Evolutionary conservation across 495 filamentous ascomycete species (phyloP).

Genomic region (Aspergillus panamensis): DNA sequence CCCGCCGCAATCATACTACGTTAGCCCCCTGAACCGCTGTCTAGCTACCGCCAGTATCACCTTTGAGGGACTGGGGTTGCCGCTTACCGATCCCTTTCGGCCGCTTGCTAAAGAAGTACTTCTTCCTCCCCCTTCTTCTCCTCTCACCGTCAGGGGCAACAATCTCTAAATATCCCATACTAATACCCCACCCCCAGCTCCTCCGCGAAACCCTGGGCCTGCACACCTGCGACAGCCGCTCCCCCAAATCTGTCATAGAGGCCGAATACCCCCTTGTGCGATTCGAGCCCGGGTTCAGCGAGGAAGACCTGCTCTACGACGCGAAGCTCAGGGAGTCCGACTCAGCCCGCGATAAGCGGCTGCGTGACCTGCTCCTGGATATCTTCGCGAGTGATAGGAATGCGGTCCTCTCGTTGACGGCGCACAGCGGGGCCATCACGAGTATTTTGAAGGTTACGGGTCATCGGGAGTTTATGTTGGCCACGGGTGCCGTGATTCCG

Average conservation of each 20-base stretch:
- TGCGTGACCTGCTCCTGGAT: slow-evolving; percentile 56
- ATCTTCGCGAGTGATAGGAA: slow-evolving; percentile 59
- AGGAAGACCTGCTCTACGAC: slow-evolving; percentile 59
- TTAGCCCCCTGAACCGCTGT: slow-evolving; percentile 70
- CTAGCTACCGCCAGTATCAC: slow-evolving; percentile 61
- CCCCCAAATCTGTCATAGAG: slow-evolving; percentile 54
- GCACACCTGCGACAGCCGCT: slow-evolving; percentile 79
- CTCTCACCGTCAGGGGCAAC: not conserved
- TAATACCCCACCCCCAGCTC: too few relatives aligned
- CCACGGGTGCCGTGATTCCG: slow-evolving; percentile 69
- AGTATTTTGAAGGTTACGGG: slow-evolving; percentile 57
- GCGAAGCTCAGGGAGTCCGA: slow-evolving; percentile 52
- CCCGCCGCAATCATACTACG: slow-evolving; percentile 64
- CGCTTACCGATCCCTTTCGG: slow-evolving; percentile 49
- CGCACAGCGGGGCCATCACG: slow-evolving; percentile 66
- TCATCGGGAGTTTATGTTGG: slow-evolving; percentile 62
- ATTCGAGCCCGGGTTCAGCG: slow-evolving; percentile 62
- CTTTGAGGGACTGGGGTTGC: slow-evolving; percentile 54
- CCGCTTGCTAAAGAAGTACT: slow-evolving; percentile 65
- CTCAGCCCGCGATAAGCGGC: slow-evolving; percentile 52
- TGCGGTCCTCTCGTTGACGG: slow-evolving; percentile 65
- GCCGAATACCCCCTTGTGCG: slow-evolving; percentile 55
- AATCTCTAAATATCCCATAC: not conserved
- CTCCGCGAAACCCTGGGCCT: slow-evolving; percentile 71
- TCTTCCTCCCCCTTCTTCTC: not conserved